phyloP scores from a whole-genome alignment of 2,329 filamentous ascomycete genomes.

The Fusarium caatingaense region DNA sequence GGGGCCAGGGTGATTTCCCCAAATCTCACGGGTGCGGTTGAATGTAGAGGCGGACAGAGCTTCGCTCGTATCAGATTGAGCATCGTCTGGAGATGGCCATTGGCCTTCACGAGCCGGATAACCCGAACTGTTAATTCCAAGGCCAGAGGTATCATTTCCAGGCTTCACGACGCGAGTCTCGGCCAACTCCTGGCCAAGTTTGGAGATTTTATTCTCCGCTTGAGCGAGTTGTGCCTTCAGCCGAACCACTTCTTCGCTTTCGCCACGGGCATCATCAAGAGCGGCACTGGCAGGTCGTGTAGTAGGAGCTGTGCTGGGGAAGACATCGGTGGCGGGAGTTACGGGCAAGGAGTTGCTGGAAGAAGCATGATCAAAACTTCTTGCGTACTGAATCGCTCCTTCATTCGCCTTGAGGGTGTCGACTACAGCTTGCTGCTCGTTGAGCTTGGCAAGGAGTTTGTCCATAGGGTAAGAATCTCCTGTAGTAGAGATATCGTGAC shows the following conservation, averaged over 20 bases:
- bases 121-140: conserved; percentile 39
- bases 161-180: conserved; percentile 71
- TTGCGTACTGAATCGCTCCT: conserved; percentile 52
- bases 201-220: conserved; percentile 76
- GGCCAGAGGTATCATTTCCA: conserved; percentile 52
- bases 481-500: conserved; percentile 54
- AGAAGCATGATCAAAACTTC: conserved; percentile 59
- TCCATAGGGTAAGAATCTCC: conserved; percentile 70
- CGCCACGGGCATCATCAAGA: conserved; percentile 55
- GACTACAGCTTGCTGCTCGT: conserved; percentile 73
- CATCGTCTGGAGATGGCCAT: conserved; percentile 67
- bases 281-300: conserved; percentile 64
- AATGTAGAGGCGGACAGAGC: conserved; percentile 62
- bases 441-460: conserved; percentile 76
- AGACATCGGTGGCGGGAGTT: conserved; percentile 69
- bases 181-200: conserved; percentile 77
- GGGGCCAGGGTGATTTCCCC: conserved; percentile 61
- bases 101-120: conserved; percentile 54
- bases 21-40: conserved; percentile 66
- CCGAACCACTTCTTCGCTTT: conserved; percentile 70
- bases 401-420: conserved; percentile 60
- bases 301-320: conserved; percentile 60
- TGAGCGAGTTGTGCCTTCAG: conserved; percentile 78
- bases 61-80: conserved; percentile 68
- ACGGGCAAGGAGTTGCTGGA: conserved; percentile 71